Percentiles rank a stretch among this genome's conserved stretches.
Evolutionary conservation across 1,284 basidiomycete genomes (phyloP).

Genomic region (Microbotryum saponariae): DNA sequence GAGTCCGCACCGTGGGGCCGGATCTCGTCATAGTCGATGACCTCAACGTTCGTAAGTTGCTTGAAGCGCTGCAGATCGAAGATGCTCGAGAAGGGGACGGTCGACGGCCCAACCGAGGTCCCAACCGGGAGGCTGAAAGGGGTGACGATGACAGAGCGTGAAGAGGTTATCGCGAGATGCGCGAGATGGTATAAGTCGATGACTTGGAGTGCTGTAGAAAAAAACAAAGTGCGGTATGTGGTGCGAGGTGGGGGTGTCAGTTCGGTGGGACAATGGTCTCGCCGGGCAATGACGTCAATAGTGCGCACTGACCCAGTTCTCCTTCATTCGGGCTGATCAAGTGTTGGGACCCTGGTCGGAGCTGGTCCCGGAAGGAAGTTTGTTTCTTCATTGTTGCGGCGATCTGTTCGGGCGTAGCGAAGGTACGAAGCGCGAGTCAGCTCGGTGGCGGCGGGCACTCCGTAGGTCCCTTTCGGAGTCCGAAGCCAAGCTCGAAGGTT

Average conservation of each 20-base stretch:
- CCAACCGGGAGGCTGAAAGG: constrained; percentile 13
- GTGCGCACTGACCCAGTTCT: constrained; percentile 15
- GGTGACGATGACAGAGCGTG: constrained; percentile 23
- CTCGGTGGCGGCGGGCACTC: too few species aligned
- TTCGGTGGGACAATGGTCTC: not conserved
- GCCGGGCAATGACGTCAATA: not conserved
- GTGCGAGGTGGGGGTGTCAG: too few species aligned
- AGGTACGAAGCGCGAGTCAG: too few species aligned
- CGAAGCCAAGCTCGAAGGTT: too few species aligned
- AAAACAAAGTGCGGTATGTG: too few species aligned
- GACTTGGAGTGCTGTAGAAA: constrained; percentile 21
- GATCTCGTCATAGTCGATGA: constrained; percentile 28
- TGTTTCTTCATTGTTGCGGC: too few species aligned
- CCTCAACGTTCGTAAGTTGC: constrained; percentile 9
- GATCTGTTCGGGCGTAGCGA: too few species aligned
- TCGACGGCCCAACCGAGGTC: not conserved
- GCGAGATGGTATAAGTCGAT: constrained; percentile 30
- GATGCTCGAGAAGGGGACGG: constrained; percentile 17
- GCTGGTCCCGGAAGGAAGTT: constrained; percentile 24
- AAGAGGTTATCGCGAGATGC: constrained; percentile 13
- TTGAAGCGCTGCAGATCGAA: constrained; percentile 27
- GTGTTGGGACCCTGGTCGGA: constrained; percentile 17
- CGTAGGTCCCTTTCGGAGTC: too few species aligned
- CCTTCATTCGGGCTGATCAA: constrained; percentile 21
- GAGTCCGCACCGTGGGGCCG: constrained; percentile 11